Percentiles rank a stretch among this genome's conserved stretches.
Conservation (phyloP, 2,329 filamentous ascomycete genomes). For the Aspergillus carbonarius region DNA sequence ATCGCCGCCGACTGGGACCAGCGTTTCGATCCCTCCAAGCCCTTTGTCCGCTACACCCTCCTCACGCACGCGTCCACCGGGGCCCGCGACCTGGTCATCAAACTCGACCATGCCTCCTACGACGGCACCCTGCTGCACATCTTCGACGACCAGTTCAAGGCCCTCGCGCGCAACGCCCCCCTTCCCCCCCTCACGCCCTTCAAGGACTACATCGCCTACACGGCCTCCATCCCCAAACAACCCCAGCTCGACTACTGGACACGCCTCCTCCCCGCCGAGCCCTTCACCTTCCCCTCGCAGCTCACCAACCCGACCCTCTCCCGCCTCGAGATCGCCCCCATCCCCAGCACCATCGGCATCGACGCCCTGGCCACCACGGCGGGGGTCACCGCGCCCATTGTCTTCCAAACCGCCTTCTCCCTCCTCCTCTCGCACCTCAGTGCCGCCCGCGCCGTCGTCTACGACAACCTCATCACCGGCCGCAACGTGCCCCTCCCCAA, state of each 20-base stretch:
- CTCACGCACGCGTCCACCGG: slow-evolving; percentile 23
- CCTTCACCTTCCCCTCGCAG: neutral
- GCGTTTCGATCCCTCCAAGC: slow-evolving; percentile 31
- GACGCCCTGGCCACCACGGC: slow-evolving; percentile 7
- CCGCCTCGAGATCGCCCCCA: neutral
- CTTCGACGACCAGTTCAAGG: slow-evolving; percentile 36
- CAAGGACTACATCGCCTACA: slow-evolving; percentile 26
- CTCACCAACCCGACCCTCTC: neutral
- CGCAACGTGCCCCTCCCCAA: slow-evolving; percentile 39
- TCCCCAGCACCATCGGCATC: neutral
- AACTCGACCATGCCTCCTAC: slow-evolving; percentile 37
- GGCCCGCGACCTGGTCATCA: slow-evolving; percentile 30
- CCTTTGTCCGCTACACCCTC: slow-evolving; percentile 38
- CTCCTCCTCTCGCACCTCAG: slow-evolving; percentile 4
- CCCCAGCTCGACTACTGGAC: slow-evolving; percentile 2
- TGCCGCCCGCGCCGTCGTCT: neutral
- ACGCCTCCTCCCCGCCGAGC: neutral
- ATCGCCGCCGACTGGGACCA: slow-evolving; percentile 26
- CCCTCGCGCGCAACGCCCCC: slow-evolving; percentile 17
- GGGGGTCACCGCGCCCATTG: slow-evolving; percentile 32
- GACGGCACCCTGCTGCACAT: slow-evolving; percentile 41
- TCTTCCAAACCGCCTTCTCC: slow-evolving; percentile 37
- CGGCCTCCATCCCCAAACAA: neutral
- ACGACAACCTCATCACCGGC: slow-evolving; percentile 31
- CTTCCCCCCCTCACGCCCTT: slow-evolving; percentile 19